Evolutionary conservation across 2,329 filamentous ascomycete species (phyloP), one percentile per base, ranked within the genome.

Genomic region (Delphinella strobiligena): DNA sequence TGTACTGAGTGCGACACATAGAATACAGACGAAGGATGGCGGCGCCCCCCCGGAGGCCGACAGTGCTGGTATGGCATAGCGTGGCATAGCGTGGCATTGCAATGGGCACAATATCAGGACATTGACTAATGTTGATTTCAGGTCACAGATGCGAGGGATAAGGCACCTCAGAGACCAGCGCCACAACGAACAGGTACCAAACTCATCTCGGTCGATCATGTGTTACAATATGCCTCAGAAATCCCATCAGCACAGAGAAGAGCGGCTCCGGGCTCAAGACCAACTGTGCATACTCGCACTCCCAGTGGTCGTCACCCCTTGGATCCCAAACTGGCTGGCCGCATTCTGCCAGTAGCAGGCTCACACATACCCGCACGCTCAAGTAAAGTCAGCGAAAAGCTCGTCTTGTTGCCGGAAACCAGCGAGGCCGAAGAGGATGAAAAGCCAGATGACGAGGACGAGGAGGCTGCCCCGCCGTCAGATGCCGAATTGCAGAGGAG

Each of bases 161-260:
- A 47, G 46, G 49, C 49, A 36, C 45, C 55, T 17, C 61, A 59
- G 37, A 55, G 61, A 36, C 59, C 61, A n/a, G 46, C 49, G 2
- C 49, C 51, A 39, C 55, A 52, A 50, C 47, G 61, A 51, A 42
- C 59, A 51, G 49, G 68, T 71, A 49, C 88, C 77, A 67, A 82
- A 76, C 52, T 83, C 60, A 85, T 96, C 56, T 77, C 72, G 12
- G 89, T 98, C 60, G 91, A 98, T 64, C 93, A 89, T 57, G 83
- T 96, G 48, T 77, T 98, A 4, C 87, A 93, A 59, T 85, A 93
- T 65, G 82, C 87, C 44, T 91, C 86, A 36, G 88, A 95, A 55
- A 91, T 98, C 31, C 91, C 91, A 1, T 96, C 91, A 0, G 88
- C 87, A 53, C 89, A 95, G 60, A 84, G 86, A 41, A 79, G 91